Conservation (phyloP, 352 stramenopile genomes). For the Pythium aquatile region DNA sequence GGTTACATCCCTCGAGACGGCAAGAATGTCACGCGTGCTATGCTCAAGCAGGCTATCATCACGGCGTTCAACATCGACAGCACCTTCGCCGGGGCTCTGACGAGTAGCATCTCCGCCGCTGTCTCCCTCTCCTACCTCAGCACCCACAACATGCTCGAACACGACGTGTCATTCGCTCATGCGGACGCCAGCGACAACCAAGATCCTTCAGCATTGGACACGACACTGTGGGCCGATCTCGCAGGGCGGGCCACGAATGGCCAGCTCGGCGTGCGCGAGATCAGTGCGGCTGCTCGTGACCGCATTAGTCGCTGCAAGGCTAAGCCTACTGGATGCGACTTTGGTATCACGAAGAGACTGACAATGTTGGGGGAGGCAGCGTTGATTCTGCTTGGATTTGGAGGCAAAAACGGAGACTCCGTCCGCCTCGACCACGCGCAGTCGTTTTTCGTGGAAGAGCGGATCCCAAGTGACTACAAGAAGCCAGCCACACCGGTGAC, state of each 20-base stretch:
- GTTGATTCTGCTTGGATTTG: conserved; percentile 29
- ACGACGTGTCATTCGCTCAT: conserved; percentile 37
- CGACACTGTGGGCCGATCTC: conserved; percentile 29
- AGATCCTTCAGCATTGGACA: conserved; percentile 32
- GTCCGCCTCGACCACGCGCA: conserved; percentile 20
- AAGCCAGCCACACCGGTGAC: conserved; percentile 6
- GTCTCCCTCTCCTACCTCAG: conserved; percentile 44
- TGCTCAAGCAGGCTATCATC: conserved; percentile 35
- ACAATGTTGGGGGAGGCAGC: conserved; percentile 30
- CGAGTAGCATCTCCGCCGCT: conserved; percentile 19
- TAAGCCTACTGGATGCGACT: conserved; percentile 13
- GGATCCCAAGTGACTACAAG: conserved; percentile 26
- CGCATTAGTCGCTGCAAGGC: conserved; percentile 15
- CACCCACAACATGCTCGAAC: conserved; percentile 36
- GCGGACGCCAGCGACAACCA: conserved; percentile 34
- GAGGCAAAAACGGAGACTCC: conserved; percentile 22
- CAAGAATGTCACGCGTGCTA: conserved; percentile 36
- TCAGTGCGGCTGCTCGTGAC: conserved; percentile 3
- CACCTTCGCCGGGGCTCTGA: conserved; percentile 33
- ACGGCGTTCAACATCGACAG: conserved; percentile 46
- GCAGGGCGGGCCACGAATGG: neutral
- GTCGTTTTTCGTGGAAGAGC: conserved; percentile 33
- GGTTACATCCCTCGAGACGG: conserved; percentile 45
- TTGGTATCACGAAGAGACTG: conserved; percentile 15
- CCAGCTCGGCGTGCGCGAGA: conserved; percentile 3